These are phyloP conservation scores for Pleurotus giganteus DNA, from an alignment of 768 basidiomycete species.

Conservation along the genomic window DNA sequence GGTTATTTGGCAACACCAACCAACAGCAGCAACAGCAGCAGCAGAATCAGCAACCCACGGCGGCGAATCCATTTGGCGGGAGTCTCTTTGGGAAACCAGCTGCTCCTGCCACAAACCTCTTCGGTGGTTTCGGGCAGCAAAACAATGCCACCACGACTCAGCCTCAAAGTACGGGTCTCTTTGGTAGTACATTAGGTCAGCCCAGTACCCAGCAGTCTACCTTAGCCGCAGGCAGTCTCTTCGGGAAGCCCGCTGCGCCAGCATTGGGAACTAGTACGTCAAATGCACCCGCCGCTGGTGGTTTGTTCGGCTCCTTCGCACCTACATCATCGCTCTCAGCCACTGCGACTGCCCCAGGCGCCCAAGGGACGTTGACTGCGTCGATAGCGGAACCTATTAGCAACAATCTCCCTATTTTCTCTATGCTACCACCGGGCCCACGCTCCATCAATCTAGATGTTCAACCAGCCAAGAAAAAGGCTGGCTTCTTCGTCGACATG, in stretches of 20 bases:
- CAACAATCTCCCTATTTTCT: conserved; percentile 69
- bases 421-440: conserved; percentile 70
- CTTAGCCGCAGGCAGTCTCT: conserved; percentile 47
- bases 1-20: conserved; percentile 30
- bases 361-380: conserved; percentile 67
- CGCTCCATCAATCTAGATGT: conserved; percentile 60
- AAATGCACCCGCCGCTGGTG: conserved; percentile 23
- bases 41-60: conserved; percentile 11
- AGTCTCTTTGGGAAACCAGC: conserved; percentile 36
- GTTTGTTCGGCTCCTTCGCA: conserved; percentile 42
- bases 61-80: conserved; percentile 1
- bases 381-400: conserved; percentile 87
- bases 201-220: conserved; percentile 35
- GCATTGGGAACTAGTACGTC: conserved; percentile 43
- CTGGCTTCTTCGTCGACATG: conserved; percentile 73
- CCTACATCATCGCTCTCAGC: conserved; percentile 34
- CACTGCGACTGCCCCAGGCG: conserved; percentile 40
- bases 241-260: conserved; percentile 50
- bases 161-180: conserved; percentile 36
- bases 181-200: conserved; percentile 53
- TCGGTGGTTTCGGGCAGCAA: conserved; percentile 44
- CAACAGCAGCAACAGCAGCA: conserved; percentile 18
- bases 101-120: conserved; percentile 26
- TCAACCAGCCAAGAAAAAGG: conserved; percentile 68
- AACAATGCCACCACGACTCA: conserved; percentile 26